These are phyloP conservation scores for Carex sylvatica DNA, from an alignment of 202 grass and related monocot genomes.

Conservation along the genomic window DNA sequence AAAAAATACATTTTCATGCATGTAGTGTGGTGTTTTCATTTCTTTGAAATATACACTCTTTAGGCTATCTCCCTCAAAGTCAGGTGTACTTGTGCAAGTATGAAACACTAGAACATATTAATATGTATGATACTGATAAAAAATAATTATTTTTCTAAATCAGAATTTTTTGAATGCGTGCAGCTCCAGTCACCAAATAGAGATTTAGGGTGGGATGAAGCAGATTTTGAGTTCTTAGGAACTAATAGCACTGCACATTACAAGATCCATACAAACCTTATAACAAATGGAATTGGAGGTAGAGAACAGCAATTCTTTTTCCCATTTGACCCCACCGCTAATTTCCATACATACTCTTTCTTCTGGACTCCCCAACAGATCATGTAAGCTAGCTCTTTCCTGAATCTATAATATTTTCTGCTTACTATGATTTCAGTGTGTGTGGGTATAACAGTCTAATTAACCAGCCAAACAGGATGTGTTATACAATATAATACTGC, in stretches of 20 bases:
- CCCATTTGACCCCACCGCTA: conserved; percentile 12
- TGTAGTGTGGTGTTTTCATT: background rate
- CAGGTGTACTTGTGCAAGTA: background rate
- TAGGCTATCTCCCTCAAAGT: background rate
- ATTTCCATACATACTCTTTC: conserved; percentile 31
- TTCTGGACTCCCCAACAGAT: conserved; percentile 32
- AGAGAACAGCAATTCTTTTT: conserved; percentile 27
- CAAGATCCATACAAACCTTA: conserved; percentile 25
- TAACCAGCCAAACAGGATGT: background rate
- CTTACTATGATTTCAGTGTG: background rate
- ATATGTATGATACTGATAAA: background rate
- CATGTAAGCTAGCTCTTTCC: conserved; percentile 6
- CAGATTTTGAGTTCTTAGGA: conserved; percentile 34
- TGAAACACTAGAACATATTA: background rate
- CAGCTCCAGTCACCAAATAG: conserved; percentile 15
- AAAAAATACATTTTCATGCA: no score
- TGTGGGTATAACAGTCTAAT: background rate
- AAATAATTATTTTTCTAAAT: background rate
- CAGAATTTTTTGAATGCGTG: background rate
- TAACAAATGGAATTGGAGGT: conserved; percentile 17
- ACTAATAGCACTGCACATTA: conserved; percentile 11
- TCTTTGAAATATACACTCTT: background rate
- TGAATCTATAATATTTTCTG: background rate
- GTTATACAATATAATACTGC: background rate
- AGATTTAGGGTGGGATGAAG: conserved; percentile 19